These are phyloP conservation scores for Phytophthora capsici DNA, from an alignment of 352 stramenopile genomes.

Conservation along the genomic window DNA sequence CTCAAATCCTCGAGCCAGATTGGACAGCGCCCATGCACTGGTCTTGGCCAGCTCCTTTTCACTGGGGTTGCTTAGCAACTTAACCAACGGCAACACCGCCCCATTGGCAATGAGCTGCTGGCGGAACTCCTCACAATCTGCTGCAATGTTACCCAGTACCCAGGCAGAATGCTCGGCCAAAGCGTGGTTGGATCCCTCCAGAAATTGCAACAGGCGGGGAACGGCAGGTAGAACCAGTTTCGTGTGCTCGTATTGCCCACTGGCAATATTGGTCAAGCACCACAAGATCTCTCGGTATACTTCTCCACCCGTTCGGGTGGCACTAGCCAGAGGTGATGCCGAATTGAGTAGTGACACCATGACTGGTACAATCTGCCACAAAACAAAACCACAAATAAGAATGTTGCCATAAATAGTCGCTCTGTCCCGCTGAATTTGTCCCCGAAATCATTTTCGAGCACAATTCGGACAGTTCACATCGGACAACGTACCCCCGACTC, in stretches of 20 bases:
- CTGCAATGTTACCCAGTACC: slow-evolving; percentile 87
- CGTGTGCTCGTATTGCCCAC: slow-evolving; percentile 84
- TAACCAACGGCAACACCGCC: slow-evolving; percentile 15
- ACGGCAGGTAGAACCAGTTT: slow-evolving; percentile 81
- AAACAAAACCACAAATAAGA: slow-evolving; percentile 21
- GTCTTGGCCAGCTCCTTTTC: slow-evolving; percentile 47
- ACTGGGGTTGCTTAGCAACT: slow-evolving; percentile 4
- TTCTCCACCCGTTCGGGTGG: slow-evolving; percentile 68
- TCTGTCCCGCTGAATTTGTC: slow-evolving; percentile 6
- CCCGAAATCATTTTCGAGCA: neutral
- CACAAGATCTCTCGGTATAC: slow-evolving; percentile 84
- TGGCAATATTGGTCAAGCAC: slow-evolving; percentile 87
- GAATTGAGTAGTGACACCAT: slow-evolving; percentile 73
- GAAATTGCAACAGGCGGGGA: slow-evolving; percentile 73
- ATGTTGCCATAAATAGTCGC: neutral
- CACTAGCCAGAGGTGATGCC: slow-evolving; percentile 64
- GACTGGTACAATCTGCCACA: slow-evolving; percentile 70
- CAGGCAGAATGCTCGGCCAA: slow-evolving; percentile 82
- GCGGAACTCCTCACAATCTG: slow-evolving; percentile 86
- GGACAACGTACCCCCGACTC: slow-evolving; percentile 68
- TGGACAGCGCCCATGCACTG: slow-evolving; percentile 27
- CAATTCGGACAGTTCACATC: neutral
- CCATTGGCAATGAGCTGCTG: slow-evolving; percentile 81
- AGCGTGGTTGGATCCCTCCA: slow-evolving; percentile 59
- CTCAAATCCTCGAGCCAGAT: slow-evolving; percentile 59